phyloP scores from a whole-genome alignment of 1,284 basidiomycete species.

The Trichosporon coremiiforme region DNA sequence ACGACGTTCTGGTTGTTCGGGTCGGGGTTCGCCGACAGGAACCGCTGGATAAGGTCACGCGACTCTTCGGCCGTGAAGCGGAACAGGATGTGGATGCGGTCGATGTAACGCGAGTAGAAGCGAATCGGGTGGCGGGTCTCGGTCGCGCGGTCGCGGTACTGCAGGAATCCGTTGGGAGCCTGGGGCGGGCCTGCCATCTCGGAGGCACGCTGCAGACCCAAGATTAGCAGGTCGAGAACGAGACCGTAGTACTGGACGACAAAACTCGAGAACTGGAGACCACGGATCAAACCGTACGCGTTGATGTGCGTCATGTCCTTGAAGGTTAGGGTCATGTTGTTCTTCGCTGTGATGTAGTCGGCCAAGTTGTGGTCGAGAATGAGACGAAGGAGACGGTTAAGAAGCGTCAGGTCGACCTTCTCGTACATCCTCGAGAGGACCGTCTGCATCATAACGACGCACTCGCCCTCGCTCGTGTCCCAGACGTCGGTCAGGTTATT shows the following conservation, averaged over 20 bases:
- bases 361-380: constrained; percentile 97
- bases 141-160: constrained; percentile 87
- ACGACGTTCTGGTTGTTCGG: constrained; percentile 99
- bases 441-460: constrained; percentile 96
- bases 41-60: constrained; percentile 95
- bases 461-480: constrained; percentile 95
- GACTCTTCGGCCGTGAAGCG: constrained; percentile 98
- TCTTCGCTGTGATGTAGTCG: constrained; percentile 97
- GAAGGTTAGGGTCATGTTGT: constrained; percentile 90
- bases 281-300: constrained; percentile 77
- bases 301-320: constrained; percentile 67
- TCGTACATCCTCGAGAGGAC: constrained; percentile 94
- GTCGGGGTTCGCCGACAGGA: constrained; percentile 94
- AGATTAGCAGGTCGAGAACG: constrained; percentile 85
- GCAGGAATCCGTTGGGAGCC: constrained; percentile 94
- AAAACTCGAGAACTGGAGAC: constrained; percentile 93
- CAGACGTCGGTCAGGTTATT: constrained; percentile 79
- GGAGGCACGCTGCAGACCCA: constrained; percentile 89
- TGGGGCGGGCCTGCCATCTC: constrained; percentile 96
- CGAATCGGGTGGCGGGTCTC: constrained; percentile 94
- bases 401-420: constrained; percentile 91
- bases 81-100: constrained; percentile 92
- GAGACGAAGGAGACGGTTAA: constrained; percentile 88
- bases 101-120: constrained; percentile 92
- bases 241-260: constrained; percentile 97